Base-by-base conservation (phyloP, 805 yeast species). In the Aciculoconidium aculeatum region DNA sequence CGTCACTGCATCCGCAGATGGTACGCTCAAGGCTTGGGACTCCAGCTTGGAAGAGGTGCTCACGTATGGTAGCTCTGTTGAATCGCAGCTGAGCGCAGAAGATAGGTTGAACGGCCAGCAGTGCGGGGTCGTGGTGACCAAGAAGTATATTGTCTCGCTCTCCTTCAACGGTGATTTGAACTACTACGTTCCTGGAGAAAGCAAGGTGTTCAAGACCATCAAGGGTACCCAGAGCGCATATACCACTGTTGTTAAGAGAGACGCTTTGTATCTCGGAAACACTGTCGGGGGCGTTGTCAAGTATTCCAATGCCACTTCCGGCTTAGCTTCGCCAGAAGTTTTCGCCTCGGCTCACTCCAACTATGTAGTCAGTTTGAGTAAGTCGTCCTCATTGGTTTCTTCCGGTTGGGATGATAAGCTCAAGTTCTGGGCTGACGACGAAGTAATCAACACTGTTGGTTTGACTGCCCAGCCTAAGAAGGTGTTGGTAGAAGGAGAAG, bases 401-500 rank as follows among this genome's bases (percentile, higher is more conserved):
- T 64, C 75, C 12, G 94, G 88, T 3, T 92, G 97, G 97, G 98
- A 90, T 55, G 95, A 85, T 48, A 73, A 73, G 9, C 45, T 87
- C 25, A 73, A 70, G 46, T 23, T 49, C 10, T 58, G 67, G 65
- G 35, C 45, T 9, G 37, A 37, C n/a, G 42, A 35, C 9, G 30
- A 30, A 3, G 33, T 45, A 22, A 31, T 29, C 11, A 17, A 28
- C 7, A 18, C 44, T 3, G 28, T 41, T 6, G 36, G 28, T 8
- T 41, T 54, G 28, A 31, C 41, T 1, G 44, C 46, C 11, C 70
- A 64, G 41, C 68, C 70, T n/a, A 61, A 55, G 35, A 55, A 48
- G 27, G 28, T 58, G 4, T 37, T 46, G 3, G 43, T 55, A 9
- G 37, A 65, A 15, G 50, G 43, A 15, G 52, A 53, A 8, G 30